Evolutionary conservation across 345 rosid species (phyloP), one percentile per base, ranked within the genome.

Genomic region (Eucalyptus guilfoylei): DNA sequence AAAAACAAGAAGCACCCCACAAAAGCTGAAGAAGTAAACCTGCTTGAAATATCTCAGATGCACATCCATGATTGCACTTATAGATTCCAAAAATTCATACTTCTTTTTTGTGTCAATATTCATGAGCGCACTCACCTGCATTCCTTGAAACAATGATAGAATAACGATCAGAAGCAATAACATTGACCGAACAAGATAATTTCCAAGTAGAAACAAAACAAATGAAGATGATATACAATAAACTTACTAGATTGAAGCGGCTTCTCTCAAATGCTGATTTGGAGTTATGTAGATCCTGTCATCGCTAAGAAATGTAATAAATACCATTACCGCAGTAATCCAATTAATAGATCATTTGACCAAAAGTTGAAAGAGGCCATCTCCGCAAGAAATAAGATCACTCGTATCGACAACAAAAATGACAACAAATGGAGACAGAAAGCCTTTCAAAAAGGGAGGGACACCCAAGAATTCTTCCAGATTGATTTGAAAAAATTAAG

Each of bases 31-130:
- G 80, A 89, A 72, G 87, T 94, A 86, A 60, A 96, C 99, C 94
- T 94, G 95, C 93, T 96, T 97, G 90, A 96, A 97, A 90, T 95
- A 95, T 94, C 95, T 94, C 90, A 97, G 93, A 93, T 97, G 98
- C 76, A 95, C 96, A 93, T 96, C 97, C 99, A 96, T 93, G 88
- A 96, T 95, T 89, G 97, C 96, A 95, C 99, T 96, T 55, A 96
- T 91, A 86, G 97, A 95, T 94, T 97, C 98, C 94, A 97, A 88
- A 92, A 97, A 97, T 95, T 96, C 98, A 5, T 94, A 93, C 93
- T 97, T 96, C 95, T 97, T 96, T 94, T 94, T 97, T 4, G 96
- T 92, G 95, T 96, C 99, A 86, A 97, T 90, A 91, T 93, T 95
- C 95, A 95, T 94, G 89, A 97, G 95, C 28, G 95, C 93, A 80